These are phyloP conservation scores for Fagopyrum tataricum DNA, from an alignment of 148 eudicot genomes.

Conservation along the genomic window DNA sequence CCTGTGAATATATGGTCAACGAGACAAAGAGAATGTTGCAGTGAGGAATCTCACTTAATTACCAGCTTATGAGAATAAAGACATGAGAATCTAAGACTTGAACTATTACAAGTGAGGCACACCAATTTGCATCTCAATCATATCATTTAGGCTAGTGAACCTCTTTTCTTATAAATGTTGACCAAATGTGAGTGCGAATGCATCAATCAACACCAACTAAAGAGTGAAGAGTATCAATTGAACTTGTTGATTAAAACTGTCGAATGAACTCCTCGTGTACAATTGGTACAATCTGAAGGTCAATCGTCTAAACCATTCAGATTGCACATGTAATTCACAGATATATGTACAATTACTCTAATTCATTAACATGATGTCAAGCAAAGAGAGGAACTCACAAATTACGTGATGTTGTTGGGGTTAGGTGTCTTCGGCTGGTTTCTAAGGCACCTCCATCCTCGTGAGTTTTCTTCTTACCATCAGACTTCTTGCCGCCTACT, in stretches of 20 bases:
- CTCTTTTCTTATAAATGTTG: neutral
- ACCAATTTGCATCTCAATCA: neutral
- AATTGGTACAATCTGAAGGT: neutral
- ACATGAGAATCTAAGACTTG: neutral
- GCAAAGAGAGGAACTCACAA: slow-evolving; percentile 27
- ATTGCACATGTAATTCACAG: neutral
- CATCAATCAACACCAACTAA: neutral
- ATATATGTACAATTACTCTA: neutral
- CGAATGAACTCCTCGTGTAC: neutral
- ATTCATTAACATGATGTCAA: neutral
- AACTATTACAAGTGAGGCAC: neutral
- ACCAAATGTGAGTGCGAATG: neutral
- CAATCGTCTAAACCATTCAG: neutral
- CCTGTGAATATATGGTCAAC: neutral
- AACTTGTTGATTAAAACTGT: neutral
- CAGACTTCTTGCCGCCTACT: slow-evolving; percentile 35
- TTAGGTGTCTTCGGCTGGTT: slow-evolving; percentile 28
- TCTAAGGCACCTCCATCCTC: slow-evolving; percentile 34
- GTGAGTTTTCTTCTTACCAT: slow-evolving; percentile 28
- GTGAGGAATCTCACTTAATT: neutral
- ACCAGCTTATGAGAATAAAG: neutral
- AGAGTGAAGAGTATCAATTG: neutral
- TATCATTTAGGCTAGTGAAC: neutral
- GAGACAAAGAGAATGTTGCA: neutral
- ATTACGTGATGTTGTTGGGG: slow-evolving; percentile 35